Base-by-base conservation (phyloP, 2,329 filamentous ascomycete genomes). In the Xylaria polymorpha region DNA sequence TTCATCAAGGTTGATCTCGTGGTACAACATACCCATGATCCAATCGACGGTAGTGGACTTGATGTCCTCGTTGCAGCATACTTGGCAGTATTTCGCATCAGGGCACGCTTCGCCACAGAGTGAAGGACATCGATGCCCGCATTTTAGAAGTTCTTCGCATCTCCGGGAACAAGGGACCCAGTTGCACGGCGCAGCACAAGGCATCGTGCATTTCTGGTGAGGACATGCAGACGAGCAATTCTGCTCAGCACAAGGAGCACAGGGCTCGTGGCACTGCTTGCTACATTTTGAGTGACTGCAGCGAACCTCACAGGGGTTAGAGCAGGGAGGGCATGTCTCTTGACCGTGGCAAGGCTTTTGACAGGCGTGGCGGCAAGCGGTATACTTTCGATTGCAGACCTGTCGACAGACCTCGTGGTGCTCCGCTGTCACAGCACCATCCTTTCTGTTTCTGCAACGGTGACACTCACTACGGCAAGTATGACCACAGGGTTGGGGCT, bases 51-150 rank as follows among this genome's bases (percentile, higher is more conserved):
- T 68, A 5, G 78, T 79, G 1, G 80, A 77, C 56, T 85, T 85
- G 46, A 86, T 78, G 0, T 83, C 79, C 9, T 79, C 77, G 0
- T 73, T 73, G 1, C 80, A 83, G 72, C 90, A 92, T 0, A 74
- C 69, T 66, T 92, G 89, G 73, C 91, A 93, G 73, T 83, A 88
- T 0, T 69, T 73, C 1, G 65, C 41, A 1, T 76, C 57, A 0
- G 89, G 90, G 68, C 91, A 93, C 0, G 67, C 67, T 74, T 92
- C 91, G 1, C 90, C 90, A 71, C 90, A 93, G 1, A 91, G 69
- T 0, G 86, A 88, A 37, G 74, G 75, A 43, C 88, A 93, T 75
- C 83, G 86, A 76, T 92, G 90, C 0, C 87, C 87, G 74, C 91
- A 93, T 0, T 32, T 20, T 3, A 93, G 77, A 0, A 67, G 18